Evolutionary conservation across 2,329 filamentous ascomycete species (phyloP).

Genomic region (Elsinoe australis): DNA sequence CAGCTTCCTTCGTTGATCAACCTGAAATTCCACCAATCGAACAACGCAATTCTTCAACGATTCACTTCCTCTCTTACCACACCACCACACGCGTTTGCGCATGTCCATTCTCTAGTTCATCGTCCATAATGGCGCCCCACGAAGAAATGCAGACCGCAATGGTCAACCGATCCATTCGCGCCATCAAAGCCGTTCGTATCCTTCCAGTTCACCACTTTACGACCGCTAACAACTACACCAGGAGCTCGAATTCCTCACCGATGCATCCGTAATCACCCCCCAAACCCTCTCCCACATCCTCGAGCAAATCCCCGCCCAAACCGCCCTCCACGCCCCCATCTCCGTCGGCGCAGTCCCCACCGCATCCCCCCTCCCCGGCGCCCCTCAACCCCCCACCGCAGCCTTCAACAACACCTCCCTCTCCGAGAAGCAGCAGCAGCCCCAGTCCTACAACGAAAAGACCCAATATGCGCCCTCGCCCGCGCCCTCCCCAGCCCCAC

Average conservation of each 20-base stretch:
- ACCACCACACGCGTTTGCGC: background rate
- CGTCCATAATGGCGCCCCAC: slow-evolving; percentile 25
- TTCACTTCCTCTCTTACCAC: too few relatives aligned
- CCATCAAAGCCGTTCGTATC: slow-evolving; percentile 68
- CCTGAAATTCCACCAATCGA: slow-evolving; percentile 6
- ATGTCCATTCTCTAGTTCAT: too few relatives aligned
- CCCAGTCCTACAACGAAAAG: slow-evolving; percentile 31
- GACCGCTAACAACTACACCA: slow-evolving; percentile 34
- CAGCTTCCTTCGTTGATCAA: slow-evolving; percentile 3
- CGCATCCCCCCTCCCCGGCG: slow-evolving; percentile 21
- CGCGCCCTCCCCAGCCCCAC: slow-evolving; percentile 42
- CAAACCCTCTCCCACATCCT: slow-evolving; percentile 68
- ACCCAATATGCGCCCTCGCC: slow-evolving; percentile 30
- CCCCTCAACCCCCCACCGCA: slow-evolving; percentile 26
- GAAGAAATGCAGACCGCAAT: slow-evolving; percentile 48
- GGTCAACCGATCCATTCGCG: slow-evolving; percentile 78
- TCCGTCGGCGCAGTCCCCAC: slow-evolving; percentile 32
- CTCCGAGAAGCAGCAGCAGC: slow-evolving; percentile 27
- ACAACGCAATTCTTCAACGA: too few relatives aligned
- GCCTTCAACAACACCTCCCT: slow-evolving; percentile 28
- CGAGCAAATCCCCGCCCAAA: slow-evolving; percentile 64
- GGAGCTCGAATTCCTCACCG: slow-evolving; percentile 87
- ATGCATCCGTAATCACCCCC: slow-evolving; percentile 70
- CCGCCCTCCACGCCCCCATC: slow-evolving; percentile 43
- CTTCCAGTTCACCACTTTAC: slow-evolving; percentile 2